Evolutionary conservation across 495 filamentous ascomycete genomes (phyloP).

Genomic region (Hypoxylon cercidicola): DNA sequence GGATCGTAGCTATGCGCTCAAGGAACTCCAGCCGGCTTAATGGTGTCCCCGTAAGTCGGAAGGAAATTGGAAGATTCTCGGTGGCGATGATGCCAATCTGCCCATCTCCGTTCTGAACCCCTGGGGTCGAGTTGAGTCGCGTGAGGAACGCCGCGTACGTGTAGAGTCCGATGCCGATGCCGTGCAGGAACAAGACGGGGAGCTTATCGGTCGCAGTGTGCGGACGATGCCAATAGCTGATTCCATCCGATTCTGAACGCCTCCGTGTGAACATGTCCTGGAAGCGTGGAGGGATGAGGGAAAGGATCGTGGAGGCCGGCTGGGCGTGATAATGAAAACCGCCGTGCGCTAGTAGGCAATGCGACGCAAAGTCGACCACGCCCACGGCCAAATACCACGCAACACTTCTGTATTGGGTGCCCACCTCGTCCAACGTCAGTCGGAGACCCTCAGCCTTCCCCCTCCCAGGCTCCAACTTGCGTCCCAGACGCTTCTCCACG

Average conservation of each 20-base stretch:
- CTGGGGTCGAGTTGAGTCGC: conserved; percentile 57
- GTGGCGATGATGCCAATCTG: conserved; percentile 71
- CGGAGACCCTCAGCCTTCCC: conserved; percentile 65
- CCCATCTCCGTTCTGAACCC: conserved; percentile 43
- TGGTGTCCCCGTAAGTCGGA: conserved; percentile 65
- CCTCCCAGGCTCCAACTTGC: conserved; percentile 59
- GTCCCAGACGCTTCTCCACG: conserved; percentile 61
- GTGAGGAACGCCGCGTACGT: conserved; percentile 67
- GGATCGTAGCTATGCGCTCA: conserved; percentile 60
- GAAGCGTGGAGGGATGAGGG: conserved; percentile 67
- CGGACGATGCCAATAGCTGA: conserved; percentile 72
- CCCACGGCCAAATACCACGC: conserved; percentile 67
- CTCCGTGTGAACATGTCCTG: conserved; percentile 52
- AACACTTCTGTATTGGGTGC: conserved; percentile 68
- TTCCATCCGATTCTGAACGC: conserved; percentile 57
- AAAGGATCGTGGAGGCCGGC: conserved; percentile 51
- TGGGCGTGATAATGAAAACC: conserved; percentile 61
- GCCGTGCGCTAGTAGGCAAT: conserved; percentile 52
- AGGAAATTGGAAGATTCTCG: conserved; percentile 71
- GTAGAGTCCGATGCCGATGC: conserved; percentile 75
- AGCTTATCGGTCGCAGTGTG: conserved; percentile 64
- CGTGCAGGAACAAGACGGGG: conserved; percentile 74
- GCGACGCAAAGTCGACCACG: conserved; percentile 50
- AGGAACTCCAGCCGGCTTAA: conserved; percentile 60
- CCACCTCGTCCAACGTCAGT: conserved; percentile 71